Conservation (phyloP, 2,329 filamentous ascomycete genomes). For the Ramularia endophylla region DNA sequence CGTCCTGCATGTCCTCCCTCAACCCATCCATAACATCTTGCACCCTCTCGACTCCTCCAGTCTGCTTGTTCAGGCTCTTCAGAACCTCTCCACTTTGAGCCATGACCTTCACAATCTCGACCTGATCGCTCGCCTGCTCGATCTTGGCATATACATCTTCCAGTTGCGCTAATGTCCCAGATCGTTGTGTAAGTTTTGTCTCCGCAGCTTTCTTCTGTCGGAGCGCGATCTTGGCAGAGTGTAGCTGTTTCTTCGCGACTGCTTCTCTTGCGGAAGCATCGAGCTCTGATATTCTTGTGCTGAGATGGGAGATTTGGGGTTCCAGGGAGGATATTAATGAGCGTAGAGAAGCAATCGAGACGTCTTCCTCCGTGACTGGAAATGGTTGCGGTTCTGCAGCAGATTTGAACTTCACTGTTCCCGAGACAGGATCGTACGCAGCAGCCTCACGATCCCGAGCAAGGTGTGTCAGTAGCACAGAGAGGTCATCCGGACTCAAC, state of each 20-base stretch:
- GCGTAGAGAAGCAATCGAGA: conserved; percentile 72
- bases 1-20: conserved; percentile 69
- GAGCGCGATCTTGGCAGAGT: conserved; percentile 70
- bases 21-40: conserved; percentile 69
- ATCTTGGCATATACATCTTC: conserved; percentile 80
- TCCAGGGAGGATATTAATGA: conserved; percentile 64
- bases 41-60: conserved; percentile 70
- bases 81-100: conserved; percentile 69
- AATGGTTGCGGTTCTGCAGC: conserved; percentile 39
- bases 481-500: conserved; percentile 39
- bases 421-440: conserved; percentile 22
- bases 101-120: conserved; percentile 79
- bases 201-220: conserved; percentile 80
- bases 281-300: conserved; percentile 45
- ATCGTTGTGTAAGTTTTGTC: conserved; percentile 62
- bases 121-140: conserved; percentile 77
- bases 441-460: conserved; percentile 46
- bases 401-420: conserved; percentile 68
- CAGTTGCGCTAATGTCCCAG: conserved; percentile 69
- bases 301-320: conserved; percentile 60
- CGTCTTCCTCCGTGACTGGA: conserved; percentile 69
- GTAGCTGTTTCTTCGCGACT: conserved; percentile 64
- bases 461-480: conserved; percentile 41
- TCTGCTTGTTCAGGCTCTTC: conserved; percentile 64
- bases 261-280: conserved; percentile 60